These are phyloP conservation scores for Hysterium pulicare DNA, from an alignment of 2,329 filamentous ascomycete genomes.

Conservation along the genomic window DNA sequence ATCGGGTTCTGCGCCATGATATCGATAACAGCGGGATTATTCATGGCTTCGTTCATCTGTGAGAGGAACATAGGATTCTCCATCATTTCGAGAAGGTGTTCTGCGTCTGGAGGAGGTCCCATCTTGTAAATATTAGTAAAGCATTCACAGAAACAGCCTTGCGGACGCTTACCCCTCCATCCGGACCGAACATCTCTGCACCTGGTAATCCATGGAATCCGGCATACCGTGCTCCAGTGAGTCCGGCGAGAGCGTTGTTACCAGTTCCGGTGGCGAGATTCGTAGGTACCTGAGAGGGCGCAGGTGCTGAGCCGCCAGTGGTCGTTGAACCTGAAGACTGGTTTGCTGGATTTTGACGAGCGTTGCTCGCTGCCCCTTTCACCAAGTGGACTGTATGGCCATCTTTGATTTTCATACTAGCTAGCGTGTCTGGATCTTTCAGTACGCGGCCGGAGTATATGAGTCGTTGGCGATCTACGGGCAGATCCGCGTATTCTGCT, in stretches of 20 bases:
- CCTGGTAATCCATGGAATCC: conserved; percentile 87
- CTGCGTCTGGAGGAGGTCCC: conserved; percentile 79
- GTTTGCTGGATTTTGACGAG: conserved; percentile 54
- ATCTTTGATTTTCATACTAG: conserved; percentile 88
- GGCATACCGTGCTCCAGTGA: conserved; percentile 91
- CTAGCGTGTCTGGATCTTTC: conserved; percentile 86
- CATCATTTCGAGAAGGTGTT: conserved; percentile 79
- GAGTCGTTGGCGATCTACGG: conserved; percentile 82
- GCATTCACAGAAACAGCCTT: not conserved
- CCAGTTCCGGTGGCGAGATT: conserved; percentile 77
- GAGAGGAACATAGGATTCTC: conserved; percentile 83
- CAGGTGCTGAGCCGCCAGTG: conserved; percentile 42
- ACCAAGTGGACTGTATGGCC: conserved; percentile 96
- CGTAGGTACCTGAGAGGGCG: conserved; percentile 62
- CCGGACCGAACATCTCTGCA: conserved; percentile 84
- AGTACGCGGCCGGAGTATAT: conserved; percentile 97
- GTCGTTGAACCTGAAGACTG: conserved; percentile 39
- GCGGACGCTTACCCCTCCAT: conserved; percentile 75
- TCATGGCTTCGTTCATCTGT: conserved; percentile 89
- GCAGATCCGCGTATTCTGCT: conserved; percentile 79
- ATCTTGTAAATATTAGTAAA: conserved; percentile 58
- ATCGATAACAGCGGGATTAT: conserved; percentile 91
- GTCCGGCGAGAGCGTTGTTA: conserved; percentile 82
- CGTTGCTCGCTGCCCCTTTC: conserved; percentile 90
- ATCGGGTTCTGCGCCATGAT: conserved; percentile 64